Base-by-base conservation (phyloP, 2,329 filamentous ascomycete species). In the Monosporascus sp. region DNA sequence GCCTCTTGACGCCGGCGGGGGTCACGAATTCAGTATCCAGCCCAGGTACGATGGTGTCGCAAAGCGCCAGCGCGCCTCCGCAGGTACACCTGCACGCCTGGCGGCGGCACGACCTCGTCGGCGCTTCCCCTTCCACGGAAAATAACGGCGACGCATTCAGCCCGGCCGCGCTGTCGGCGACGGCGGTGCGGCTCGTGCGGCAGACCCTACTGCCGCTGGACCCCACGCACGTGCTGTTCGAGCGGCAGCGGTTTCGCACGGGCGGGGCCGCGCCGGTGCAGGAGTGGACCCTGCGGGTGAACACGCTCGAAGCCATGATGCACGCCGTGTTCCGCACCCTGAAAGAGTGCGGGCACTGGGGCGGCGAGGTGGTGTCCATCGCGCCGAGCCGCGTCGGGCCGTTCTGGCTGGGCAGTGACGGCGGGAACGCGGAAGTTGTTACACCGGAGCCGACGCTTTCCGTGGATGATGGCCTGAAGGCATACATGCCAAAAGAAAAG, bases 271-370 rank as follows among this genome's bases (percentile, higher is more conserved):
- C 81, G 0, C 79, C 83, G 0, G 83, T 95, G 1, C 81, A 85
- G 54, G 89, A 95, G 69, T 95, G 90, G 90, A 93, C 89, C 3
- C 67, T 94, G 41, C 77, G 89, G 1, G 89, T 95, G 8, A 93
- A 93, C 59, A 85, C 88, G 62, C 79, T 95, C 22, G 90, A 95
- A 68, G 83, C 84, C 4, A 94, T 94, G 84, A 70, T 95, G 0
- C 88, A 91, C 74, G 86, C 86, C 8, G 77, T 84, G 14, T 68
- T 93, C 38, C 74, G 78, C 49, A 80, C 84, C 0, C 63, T 89
- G 47, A 70, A 70, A 46, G 66, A 71, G 18, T 68, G 78, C 48
- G 71, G 71, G 1, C 53, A 65, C 3, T 76, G 73, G 74, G 56
- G 64, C 18, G 73, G 73, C n/a, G 60, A 62, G 2, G 72, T 85